A percentile compares a stretch with the other conserved stretches of the same genome.
phyloP scores from a whole-genome alignment of 2,329 filamentous ascomycete species.

The Diplodia seriata region DNA sequence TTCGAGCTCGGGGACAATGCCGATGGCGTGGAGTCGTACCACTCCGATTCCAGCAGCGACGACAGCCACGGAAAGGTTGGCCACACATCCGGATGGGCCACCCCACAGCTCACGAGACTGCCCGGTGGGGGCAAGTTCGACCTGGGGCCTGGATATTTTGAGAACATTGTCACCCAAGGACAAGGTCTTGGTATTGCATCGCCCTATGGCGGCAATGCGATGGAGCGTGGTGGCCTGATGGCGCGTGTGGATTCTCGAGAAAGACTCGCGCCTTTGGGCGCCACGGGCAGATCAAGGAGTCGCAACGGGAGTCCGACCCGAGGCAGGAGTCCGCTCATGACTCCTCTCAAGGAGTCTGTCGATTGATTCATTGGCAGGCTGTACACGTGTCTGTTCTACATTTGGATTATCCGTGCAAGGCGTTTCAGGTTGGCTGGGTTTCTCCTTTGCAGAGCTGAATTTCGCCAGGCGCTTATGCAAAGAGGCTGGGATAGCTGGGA shows the following conservation, averaged over 20 bases:
- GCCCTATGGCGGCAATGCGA: conserved; percentile 48
- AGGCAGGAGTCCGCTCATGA: conserved; percentile 47
- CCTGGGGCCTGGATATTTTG: conserved; percentile 38
- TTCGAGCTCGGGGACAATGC: conserved; percentile 78
- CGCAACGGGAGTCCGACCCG: conserved; percentile 58
- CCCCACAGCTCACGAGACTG: conserved; percentile 63
- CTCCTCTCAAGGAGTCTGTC: conserved; percentile 45
- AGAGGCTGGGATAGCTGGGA: conserved; percentile 19
- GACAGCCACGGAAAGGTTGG: conserved; percentile 65
- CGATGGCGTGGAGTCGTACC: conserved; percentile 57
- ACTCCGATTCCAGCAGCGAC: conserved; percentile 56
- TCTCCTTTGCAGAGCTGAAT: background rate
- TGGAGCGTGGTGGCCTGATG: conserved; percentile 74
- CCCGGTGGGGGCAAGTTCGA: conserved; percentile 33
- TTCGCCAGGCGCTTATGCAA: conserved; percentile 20
- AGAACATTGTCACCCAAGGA: conserved; percentile 40
- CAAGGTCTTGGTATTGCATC: conserved; percentile 43
- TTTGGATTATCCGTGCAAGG: conserved; percentile 8
- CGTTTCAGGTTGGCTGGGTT: conserved; percentile 20
- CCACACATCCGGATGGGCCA: conserved; percentile 70
- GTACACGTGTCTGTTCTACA: conserved; percentile 15
- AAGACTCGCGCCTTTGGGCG: conserved; percentile 65
- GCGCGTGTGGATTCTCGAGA: conserved; percentile 88
- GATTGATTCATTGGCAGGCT: conserved; percentile 38
- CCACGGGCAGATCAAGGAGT: conserved; percentile 62